Evolutionary conservation across 345 rosid genomes (phyloP).

Genomic region (Xanthoceras sorbifolium): DNA sequence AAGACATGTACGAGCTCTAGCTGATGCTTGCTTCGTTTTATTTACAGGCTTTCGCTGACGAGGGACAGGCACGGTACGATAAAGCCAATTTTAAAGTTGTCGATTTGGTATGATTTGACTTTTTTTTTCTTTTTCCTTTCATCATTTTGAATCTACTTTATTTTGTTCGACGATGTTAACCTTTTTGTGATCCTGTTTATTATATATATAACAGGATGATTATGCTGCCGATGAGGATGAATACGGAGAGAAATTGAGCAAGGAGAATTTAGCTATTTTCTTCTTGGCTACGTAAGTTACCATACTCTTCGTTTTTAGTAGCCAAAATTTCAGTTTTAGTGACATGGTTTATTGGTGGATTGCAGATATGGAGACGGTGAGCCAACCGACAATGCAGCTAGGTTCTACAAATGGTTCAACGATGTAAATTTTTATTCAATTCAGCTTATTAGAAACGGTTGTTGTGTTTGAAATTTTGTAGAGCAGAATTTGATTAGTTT

Average conservation of each 20-base stretch:
- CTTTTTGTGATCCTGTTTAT: conserved; percentile 13
- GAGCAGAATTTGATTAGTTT: conserved; percentile 15
- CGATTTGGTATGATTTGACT: conserved; percentile 63
- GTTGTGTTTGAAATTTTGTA: neutral
- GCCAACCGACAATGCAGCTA: conserved; percentile 98
- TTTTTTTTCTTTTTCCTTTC: neutral
- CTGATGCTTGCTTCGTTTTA: neutral
- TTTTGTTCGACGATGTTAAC: conserved; percentile 1
- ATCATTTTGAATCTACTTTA: neutral
- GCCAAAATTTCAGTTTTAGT: neutral
- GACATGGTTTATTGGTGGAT: conserved; percentile 12
- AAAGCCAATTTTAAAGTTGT: conserved; percentile 74
- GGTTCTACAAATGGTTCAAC: conserved; percentile 96
- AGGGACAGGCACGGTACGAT: conserved; percentile 83
- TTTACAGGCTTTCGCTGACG: conserved; percentile 67
- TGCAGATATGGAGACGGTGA: conserved; percentile 98
- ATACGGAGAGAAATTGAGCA: conserved; percentile 88
- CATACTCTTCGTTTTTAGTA: neutral
- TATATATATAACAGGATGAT: conserved; percentile 63
- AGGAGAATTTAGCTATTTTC: conserved; percentile 76
- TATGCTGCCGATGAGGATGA: conserved; percentile 94
- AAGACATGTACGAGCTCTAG: neutral
- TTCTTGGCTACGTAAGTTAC: conserved; percentile 90
- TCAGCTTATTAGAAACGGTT: neutral
- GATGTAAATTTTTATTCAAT: conserved; percentile 55